Base-by-base conservation (phyloP, 2,329 filamentous ascomycete species). In the Aspergillus neoniger region DNA sequence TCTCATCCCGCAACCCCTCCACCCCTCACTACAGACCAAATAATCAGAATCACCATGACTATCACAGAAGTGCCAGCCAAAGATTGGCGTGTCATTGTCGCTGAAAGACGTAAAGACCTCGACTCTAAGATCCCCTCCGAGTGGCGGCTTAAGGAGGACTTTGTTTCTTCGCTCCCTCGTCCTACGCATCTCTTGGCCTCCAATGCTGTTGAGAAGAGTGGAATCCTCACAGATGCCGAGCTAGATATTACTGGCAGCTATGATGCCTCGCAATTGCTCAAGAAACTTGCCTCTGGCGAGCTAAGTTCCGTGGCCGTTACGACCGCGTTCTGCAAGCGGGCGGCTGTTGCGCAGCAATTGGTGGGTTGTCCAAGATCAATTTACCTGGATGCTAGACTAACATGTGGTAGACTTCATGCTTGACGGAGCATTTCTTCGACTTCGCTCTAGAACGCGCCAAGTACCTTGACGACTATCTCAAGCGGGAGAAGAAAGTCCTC, bases 191-290 rank as follows among this genome's bases (percentile, higher is more conserved):
- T 70, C 3, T 52, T 76, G 6, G 68, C 67, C 3, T 63, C 65
- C 61, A 64, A 63, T 47, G 47, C 68, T 4, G 62, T 65, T 0
- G 62, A 64, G 9, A 56, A 55, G 52, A 80, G 79, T 53, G 81
- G 81, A 1, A 68, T 85, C 7, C 67, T 85, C 6, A 76, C 79
- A 0, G 50, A 73, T 0, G 61, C 71, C n/a, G 82, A 85, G 65
- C 63, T 84, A 3, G 71, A 75, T 8, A 81, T 85, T 38, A 85
- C 83, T 0, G 69, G 72, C 53, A 65, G 65, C 3, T 68, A 67
- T 41, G 59, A 65, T 3, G 70, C 67, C 5, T 53, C 49, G 0
- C 60, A 69, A 17, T 58, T 72, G 8, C 32, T 71, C 6, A 54
- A 25, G 3, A 66, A 65, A 8, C 57, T 73, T 8, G 64, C 65